Percentiles rank a stretch among this genome's conserved stretches.
Evolutionary conservation across 1,139 yeast species (phyloP).

Genomic region (Geotrichum siamense): DNA sequence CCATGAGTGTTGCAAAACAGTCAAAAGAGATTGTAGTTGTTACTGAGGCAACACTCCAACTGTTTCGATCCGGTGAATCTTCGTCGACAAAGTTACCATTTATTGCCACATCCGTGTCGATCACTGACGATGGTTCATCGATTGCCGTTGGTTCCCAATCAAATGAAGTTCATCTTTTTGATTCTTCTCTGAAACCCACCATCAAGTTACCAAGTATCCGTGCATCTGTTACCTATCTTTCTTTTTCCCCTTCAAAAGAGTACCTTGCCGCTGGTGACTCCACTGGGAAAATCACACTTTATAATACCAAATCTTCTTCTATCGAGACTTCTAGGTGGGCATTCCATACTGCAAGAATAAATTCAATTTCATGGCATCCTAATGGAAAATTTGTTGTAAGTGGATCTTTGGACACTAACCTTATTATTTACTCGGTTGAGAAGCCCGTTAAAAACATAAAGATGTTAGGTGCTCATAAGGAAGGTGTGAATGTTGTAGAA

Average conservation of each 20-base stretch:
- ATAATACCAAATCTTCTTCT: constrained; percentile 47
- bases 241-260: constrained; percentile 64
- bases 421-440: constrained; percentile 70
- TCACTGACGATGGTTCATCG: constrained; percentile 34
- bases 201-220: constrained; percentile 45
- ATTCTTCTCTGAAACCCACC: constrained; percentile 14
- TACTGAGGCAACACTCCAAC: constrained; percentile 43
- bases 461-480: constrained; percentile 75
- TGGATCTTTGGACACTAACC: constrained; percentile 76
- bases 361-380: constrained; percentile 67
- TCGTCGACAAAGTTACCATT: constrained; percentile 20
- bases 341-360: constrained; percentile 79
- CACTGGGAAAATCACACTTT: constrained; percentile 74
- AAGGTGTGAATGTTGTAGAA: constrained; percentile 66
- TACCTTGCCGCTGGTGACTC: constrained; percentile 79
- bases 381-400: constrained; percentile 69
- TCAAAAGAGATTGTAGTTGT: constrained; percentile 37
- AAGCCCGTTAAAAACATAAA: constrained; percentile 74
- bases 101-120: constrained; percentile 28
- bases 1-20: constrained; percentile 35
- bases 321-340: constrained; percentile 90
- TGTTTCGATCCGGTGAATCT: constrained; percentile 29
- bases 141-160: constrained; percentile 29
- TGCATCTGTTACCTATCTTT: constrained; percentile 53
- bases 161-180: constrained; percentile 22